These are phyloP conservation scores for Ophiostoma sp. DNA, from an alignment of 2,329 filamentous ascomycete species.

Conservation along the genomic window DNA sequence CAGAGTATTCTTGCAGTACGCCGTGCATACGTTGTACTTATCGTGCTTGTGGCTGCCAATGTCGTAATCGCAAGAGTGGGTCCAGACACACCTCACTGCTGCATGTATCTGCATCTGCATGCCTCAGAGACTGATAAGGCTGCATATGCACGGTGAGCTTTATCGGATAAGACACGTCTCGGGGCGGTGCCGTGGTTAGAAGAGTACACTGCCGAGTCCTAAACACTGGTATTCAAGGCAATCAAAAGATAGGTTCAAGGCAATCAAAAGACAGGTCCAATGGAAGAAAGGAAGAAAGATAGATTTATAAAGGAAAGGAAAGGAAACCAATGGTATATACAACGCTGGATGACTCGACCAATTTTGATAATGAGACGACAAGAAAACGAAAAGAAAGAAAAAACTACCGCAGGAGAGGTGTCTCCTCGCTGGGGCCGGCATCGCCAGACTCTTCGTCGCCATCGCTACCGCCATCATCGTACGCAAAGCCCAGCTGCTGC, in stretches of 20 bases:
- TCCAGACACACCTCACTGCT: background rate
- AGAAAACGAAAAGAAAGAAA: background rate
- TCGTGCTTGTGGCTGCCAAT: background rate
- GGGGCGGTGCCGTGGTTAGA: background rate
- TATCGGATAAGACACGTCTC: background rate
- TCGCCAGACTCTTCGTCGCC: background rate
- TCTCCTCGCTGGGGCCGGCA: constrained; percentile 28
- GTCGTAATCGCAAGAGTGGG: constrained; percentile 6
- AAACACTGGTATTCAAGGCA: background rate
- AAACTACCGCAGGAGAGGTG: constrained; percentile 31
- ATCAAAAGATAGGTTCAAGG: background rate
- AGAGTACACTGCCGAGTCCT: too few species aligned
- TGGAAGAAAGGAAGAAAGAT: too few species aligned
- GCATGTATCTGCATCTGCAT: background rate
- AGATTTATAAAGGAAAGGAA: background rate
- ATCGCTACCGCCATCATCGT: background rate
- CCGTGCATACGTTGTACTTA: background rate
- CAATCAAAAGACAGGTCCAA: background rate
- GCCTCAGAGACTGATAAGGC: background rate
- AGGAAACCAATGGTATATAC: background rate
- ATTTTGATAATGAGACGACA: background rate
- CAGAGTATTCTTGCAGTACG: background rate
- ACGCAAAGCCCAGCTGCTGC: constrained; percentile 24
- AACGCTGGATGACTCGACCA: constrained; percentile 1
- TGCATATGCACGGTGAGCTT: background rate